Evolutionary conservation across 176 grass and related monocot genomes (phyloP).

Genomic region (Triticum turgidum): DNA sequence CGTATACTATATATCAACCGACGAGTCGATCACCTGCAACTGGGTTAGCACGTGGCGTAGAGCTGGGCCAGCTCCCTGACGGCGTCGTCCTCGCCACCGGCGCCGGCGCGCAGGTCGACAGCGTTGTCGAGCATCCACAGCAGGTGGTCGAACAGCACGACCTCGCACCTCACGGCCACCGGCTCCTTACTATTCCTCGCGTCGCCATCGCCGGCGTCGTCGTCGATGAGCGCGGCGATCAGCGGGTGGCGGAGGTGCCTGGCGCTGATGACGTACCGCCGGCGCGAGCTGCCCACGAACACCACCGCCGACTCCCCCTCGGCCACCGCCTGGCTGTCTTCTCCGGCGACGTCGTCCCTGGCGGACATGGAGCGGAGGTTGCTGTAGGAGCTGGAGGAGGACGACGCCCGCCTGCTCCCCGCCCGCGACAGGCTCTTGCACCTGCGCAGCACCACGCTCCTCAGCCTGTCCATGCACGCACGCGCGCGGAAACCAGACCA

Average conservation of each 20-base stretch:
- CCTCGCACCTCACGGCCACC: slow-evolving; percentile 72
- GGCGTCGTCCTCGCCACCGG: slow-evolving; percentile 28
- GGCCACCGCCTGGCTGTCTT: background rate
- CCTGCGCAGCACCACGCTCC: slow-evolving; percentile 63
- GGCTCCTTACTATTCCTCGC: background rate
- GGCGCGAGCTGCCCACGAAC: slow-evolving; percentile 72
- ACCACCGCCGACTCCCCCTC: slow-evolving; percentile 38
- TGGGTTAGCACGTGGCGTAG: slow-evolving; percentile 47
- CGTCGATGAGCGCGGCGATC: slow-evolving; percentile 61
- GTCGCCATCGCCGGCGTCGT: background rate
- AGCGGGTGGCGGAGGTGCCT: slow-evolving; percentile 80
- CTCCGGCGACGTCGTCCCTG: slow-evolving; percentile 16
- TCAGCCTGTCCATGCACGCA: slow-evolving; percentile 41
- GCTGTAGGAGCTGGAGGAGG: slow-evolving; percentile 42
- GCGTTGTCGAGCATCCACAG: slow-evolving; percentile 92
- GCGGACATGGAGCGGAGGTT: slow-evolving; percentile 77
- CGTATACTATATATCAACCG: background rate
- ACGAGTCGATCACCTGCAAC: background rate
- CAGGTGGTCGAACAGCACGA: slow-evolving; percentile 92
- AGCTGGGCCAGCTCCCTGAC: slow-evolving; percentile 77
- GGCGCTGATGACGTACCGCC: slow-evolving; percentile 68
- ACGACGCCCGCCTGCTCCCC: slow-evolving; percentile 19
- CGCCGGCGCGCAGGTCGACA: slow-evolving; percentile 30
- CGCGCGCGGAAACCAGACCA: background rate
- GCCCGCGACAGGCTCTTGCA: slow-evolving; percentile 67